phyloP scores from a whole-genome alignment of 2,329 filamentous ascomycete genomes.

The Knoxdaviesia proteae region DNA sequence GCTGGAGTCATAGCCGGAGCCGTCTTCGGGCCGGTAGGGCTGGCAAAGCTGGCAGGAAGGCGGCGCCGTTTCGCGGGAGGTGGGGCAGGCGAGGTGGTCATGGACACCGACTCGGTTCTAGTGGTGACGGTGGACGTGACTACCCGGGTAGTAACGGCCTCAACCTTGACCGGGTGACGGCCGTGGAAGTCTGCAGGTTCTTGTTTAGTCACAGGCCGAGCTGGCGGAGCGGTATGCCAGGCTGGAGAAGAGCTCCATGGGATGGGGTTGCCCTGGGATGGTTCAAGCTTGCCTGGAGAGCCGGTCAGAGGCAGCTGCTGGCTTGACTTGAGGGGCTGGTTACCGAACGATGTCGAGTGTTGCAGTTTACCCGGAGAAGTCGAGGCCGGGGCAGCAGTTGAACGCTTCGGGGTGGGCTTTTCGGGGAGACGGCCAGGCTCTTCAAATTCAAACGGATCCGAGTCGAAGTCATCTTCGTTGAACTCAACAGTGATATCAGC shows the following conservation, averaged over 20 bases:
- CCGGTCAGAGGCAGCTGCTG: constrained; percentile 6
- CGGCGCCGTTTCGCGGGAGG: constrained; percentile 35
- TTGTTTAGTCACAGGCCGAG: too few relatives aligned
- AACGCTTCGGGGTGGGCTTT: constrained; percentile 5
- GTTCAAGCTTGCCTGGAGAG: background rate
- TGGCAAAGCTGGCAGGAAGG: constrained; percentile 22
- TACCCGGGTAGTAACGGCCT: too few relatives aligned
- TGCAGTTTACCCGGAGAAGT: constrained; percentile 1
- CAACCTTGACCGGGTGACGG: too few relatives aligned
- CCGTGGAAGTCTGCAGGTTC: too few relatives aligned
- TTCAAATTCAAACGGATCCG: constrained; percentile 45
- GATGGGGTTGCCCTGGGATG: constrained; percentile 16
- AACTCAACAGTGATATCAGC: too few relatives aligned
- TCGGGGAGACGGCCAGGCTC: constrained; percentile 30
- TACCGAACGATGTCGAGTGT: constrained; percentile 1
- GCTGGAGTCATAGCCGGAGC: constrained; percentile 13
- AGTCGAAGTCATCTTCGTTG: constrained; percentile 51
- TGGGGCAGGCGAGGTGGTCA: too few relatives aligned
- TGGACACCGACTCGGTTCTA: too few relatives aligned
- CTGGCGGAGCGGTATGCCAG: constrained; percentile 22
- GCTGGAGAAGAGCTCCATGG: constrained; percentile 55
- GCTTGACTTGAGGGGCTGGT: constrained; percentile 9
- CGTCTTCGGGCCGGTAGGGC: background rate
- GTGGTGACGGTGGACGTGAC: too few relatives aligned
- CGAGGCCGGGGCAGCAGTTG: constrained; percentile 11